Conservation (phyloP, 352 stramenopile genomes). For the Phytophthora syringae region DNA sequence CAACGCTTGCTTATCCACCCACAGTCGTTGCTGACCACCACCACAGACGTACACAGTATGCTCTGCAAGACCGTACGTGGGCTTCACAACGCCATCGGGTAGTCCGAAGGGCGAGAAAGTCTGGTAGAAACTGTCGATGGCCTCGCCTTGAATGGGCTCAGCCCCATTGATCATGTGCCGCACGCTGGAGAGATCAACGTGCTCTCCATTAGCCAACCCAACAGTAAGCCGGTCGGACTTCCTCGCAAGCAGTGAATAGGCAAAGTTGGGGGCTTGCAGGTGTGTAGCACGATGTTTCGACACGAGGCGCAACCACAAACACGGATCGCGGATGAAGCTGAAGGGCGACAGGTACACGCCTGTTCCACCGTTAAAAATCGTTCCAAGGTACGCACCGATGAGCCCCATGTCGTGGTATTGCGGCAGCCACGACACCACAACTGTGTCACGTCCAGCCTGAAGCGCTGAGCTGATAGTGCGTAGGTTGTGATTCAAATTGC, state of each 20-base stretch:
- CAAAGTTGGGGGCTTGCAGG: conserved; percentile 99
- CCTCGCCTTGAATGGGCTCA: conserved; percentile 94
- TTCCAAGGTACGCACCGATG: conserved; percentile 94
- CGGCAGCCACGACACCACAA: conserved; percentile 98
- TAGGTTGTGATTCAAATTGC: conserved; percentile 98
- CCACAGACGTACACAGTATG: conserved; percentile 99
- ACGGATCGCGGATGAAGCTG: conserved; percentile 96
- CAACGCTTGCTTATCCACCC: conserved; percentile 90
- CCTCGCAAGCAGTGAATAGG: conserved; percentile 95
- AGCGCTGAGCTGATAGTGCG: conserved; percentile 95
- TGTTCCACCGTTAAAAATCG: conserved; percentile 86
- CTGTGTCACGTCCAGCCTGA: conserved; percentile 87
- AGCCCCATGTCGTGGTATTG: conserved; percentile 99
- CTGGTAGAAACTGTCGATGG: conserved; percentile 88
- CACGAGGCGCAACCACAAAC: conserved; percentile 95
- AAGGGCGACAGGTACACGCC: conserved; percentile 98
- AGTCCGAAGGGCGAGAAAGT: conserved; percentile 93
- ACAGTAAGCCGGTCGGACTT: conserved; percentile 87
- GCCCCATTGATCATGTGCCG: conserved; percentile 98
- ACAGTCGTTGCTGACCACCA: conserved; percentile 88
- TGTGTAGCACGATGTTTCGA: conserved; percentile 94
- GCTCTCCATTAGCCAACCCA: conserved; percentile 25
- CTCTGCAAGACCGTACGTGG: conserved; percentile 99
- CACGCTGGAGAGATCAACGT: conserved; percentile 93
- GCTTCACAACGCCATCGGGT: conserved; percentile 89